These are phyloP conservation scores for Rhazya stricta DNA, from an alignment of 257 asterid genomes.

Conservation along the genomic window DNA sequence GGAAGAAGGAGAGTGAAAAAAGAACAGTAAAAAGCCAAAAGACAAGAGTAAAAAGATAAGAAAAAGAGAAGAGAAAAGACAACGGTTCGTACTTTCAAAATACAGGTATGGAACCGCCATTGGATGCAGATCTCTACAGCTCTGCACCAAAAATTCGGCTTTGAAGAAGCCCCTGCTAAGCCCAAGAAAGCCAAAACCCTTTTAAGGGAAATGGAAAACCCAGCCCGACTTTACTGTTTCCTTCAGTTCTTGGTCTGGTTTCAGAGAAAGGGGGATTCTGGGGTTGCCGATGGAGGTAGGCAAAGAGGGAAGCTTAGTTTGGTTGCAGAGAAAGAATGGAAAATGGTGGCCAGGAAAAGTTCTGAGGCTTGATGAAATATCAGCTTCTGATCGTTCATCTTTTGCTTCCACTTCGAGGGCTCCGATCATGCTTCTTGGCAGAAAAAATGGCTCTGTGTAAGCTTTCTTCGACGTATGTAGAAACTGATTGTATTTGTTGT, in stretches of 20 bases:
- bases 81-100: slow-evolving; percentile 42
- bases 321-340: slow-evolving; percentile 28
- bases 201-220: slow-evolving; percentile 2
- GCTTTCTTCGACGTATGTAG: neutral
- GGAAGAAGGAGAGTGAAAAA: no score
- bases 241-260: neutral
- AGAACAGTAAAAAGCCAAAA: no score
- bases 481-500: neutral
- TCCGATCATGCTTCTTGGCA: slow-evolving; percentile 33
- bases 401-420: slow-evolving; percentile 9
- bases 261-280: slow-evolving; percentile 12
- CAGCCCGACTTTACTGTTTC: neutral
- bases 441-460: slow-evolving; percentile 33
- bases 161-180: neutral
- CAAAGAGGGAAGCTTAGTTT: slow-evolving; percentile 28
- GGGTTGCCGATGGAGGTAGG: slow-evolving; percentile 15
- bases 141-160: slow-evolving; percentile 4
- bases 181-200: slow-evolving; percentile 9
- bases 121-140: slow-evolving; percentile 27
- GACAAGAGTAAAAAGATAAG: neutral
- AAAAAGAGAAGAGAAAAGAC: slow-evolving; percentile 6
- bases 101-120: slow-evolving; percentile 47
- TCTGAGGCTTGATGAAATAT: slow-evolving; percentile 13
- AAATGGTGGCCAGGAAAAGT: slow-evolving; percentile 33
- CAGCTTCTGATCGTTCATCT: slow-evolving; percentile 6